These are phyloP conservation scores for Margaritispora aquatica DNA, from an alignment of 495 filamentous ascomycete species.

Conservation along the genomic window DNA sequence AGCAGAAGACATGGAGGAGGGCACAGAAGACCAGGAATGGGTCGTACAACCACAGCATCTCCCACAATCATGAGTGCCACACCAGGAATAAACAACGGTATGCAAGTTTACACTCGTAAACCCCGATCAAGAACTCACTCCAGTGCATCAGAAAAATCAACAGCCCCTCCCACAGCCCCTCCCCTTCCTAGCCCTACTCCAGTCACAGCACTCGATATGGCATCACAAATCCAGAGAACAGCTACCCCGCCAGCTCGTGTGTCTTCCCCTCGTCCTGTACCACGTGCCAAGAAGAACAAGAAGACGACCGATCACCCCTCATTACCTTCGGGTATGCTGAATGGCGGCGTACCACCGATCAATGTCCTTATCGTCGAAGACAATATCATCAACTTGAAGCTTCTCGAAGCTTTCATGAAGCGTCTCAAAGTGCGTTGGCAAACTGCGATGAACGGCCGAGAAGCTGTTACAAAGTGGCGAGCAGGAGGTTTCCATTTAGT, in stretches of 20 bases:
- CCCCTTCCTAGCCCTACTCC: conserved; percentile 50
- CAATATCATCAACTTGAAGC: conserved; percentile 91
- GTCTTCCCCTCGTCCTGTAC: conserved; percentile 47
- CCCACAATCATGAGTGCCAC: conserved; percentile 54
- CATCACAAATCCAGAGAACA: conserved; percentile 29
- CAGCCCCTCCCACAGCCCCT: conserved; percentile 36
- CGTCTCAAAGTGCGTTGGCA: conserved; percentile 96
- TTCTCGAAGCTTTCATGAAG: conserved; percentile 95
- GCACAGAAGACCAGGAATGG: conserved; percentile 48
- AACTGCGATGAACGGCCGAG: conserved; percentile 88
- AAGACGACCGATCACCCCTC: conserved; percentile 40
- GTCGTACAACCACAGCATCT: conserved; percentile 73
- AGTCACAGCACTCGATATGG: conserved; percentile 21
- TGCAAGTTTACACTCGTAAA: conserved; percentile 23
- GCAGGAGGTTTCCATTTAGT: conserved; percentile 94
- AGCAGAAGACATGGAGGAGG: conserved; percentile 29
- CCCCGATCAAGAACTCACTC: conserved; percentile 44
- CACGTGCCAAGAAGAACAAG: conserved; percentile 46
- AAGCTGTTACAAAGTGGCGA: conserved; percentile 90
- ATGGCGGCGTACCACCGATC: conserved; percentile 86
- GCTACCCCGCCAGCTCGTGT: conserved; percentile 54
- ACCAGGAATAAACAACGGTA: conserved; percentile 29
- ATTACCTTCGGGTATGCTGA: conserved; percentile 61
- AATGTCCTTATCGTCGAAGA: conserved; percentile 98
- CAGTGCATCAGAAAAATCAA: conserved; percentile 35